Evolutionary conservation across 2,329 filamentous ascomycete species (phyloP).

Genomic region (Monilinia vaccinii-corymbosi): DNA sequence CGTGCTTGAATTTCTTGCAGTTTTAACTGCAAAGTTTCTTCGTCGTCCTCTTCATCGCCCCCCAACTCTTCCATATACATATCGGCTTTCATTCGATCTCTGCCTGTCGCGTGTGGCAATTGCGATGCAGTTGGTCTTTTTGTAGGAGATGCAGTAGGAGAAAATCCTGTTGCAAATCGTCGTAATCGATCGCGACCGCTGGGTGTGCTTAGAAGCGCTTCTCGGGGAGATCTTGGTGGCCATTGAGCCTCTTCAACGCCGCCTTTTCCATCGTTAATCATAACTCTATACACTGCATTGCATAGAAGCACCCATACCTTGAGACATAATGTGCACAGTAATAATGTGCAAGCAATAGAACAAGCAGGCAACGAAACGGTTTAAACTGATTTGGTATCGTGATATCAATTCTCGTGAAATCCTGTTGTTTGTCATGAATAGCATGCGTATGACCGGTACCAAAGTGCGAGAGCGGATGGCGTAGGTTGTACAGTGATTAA

Average conservation of each 20-base stretch:
- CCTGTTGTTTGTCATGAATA: not conserved
- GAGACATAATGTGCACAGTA: constrained; percentile 2
- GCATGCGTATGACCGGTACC: not conserved
- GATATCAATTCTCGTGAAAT: not conserved
- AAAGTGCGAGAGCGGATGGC: not conserved
- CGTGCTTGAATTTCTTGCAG: constrained; percentile 82
- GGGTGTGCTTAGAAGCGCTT: constrained; percentile 59
- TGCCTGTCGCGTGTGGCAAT: constrained; percentile 15
- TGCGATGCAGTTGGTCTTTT: constrained; percentile 32
- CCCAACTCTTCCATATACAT: constrained; percentile 31
- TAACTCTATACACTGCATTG: not conserved
- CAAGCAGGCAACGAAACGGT: not conserved
- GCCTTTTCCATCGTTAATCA: constrained; percentile 4
- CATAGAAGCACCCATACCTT: constrained; percentile 7
- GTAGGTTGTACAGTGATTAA: not conserved
- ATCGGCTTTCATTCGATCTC: constrained; percentile 22
- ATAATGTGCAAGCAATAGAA: constrained; percentile 1
- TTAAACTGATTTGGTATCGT: not conserved
- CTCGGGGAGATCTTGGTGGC: constrained; percentile 58
- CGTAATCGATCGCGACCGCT: constrained; percentile 69
- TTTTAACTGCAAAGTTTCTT: constrained; percentile 80
- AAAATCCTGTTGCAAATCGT: constrained; percentile 55
- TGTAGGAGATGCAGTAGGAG: constrained; percentile 59
- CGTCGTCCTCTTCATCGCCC: constrained; percentile 57
- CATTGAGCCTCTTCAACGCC: constrained; percentile 35